Base-by-base conservation (phyloP, 306 rosid genomes). In the Fagus crenata region DNA sequence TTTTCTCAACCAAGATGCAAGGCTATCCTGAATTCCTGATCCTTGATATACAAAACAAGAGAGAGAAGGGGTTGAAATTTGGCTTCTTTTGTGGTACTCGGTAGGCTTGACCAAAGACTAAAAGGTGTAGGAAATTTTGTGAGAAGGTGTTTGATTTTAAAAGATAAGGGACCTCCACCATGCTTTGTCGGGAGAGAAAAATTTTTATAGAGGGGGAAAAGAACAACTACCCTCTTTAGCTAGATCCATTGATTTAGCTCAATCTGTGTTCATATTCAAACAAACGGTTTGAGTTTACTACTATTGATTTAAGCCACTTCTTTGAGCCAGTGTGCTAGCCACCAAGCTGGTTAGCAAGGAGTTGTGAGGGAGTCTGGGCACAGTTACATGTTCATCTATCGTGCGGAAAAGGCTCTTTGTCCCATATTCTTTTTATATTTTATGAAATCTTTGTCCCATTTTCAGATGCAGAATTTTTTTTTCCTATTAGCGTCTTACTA, bases 91-190 rank as follows among this genome's bases (percentile, higher is more conserved):
- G 80, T 80, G 86, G 85, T 46, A 46, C 51, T 46, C 51, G 51
- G 51, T 72, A 79, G 84, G 83, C 86, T 85, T 85, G 90, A 87
- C 89, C 77, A 74, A 78, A 64, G 67, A 76, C 7, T 71, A 73
- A 79, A 82, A 65, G 67, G 77, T 71, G 36, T 53, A 2, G 35
- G 12, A 43, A 72, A 84, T 78, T 41, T 60, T 56, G 31, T 1
- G 54, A 71, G 75, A 78, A 72, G 60, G 77, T 67, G 83, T 73
- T 81, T 85, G 86, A 68, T 83, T 81, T 36, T 75, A 80, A 79
- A 81, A 71, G 80, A 78, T 76, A 71, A 85, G 85, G 77, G 85
- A 72, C 83, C 73, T 77, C 91, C 96, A 90, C 93, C 76, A 82
- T 55, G 77, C 5, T 77, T 85, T 89, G 96, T 90, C 96, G 91